Percentiles rank a stretch among this genome's conserved stretches.
phyloP scores from a whole-genome alignment of 768 basidiomycete genomes.

The Boletus fagicola region DNA sequence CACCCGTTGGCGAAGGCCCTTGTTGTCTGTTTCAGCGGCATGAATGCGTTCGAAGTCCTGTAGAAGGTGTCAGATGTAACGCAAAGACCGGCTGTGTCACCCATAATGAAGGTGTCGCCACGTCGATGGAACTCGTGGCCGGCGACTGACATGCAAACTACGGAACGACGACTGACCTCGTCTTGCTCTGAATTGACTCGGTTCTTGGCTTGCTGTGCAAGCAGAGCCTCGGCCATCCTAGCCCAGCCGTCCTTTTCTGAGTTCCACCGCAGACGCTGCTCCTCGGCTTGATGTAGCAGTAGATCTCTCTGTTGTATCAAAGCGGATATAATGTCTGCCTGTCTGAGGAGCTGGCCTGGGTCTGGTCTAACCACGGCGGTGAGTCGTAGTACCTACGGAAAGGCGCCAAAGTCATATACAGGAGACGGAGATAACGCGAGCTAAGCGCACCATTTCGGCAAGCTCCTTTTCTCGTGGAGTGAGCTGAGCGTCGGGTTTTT shows the following conservation, averaged over 20 bases:
- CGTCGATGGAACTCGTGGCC: not conserved
- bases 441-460: conserved; percentile 53
- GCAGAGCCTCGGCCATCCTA: conserved; percentile 64
- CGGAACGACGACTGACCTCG: conserved; percentile 40
- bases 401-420: conserved; percentile 2
- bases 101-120: not conserved
- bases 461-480: conserved; percentile 49
- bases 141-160: not conserved
- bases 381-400: conserved; percentile 46
- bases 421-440: conserved; percentile 8
- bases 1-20: conserved; percentile 59
- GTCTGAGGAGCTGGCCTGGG: conserved; percentile 49
- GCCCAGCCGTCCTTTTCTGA: conserved; percentile 65
- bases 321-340: conserved; percentile 60
- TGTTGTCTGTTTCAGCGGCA: conserved; percentile 59
- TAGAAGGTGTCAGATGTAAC: conserved; percentile 15
- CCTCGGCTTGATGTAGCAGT: conserved; percentile 48
- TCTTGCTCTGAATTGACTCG: conserved; percentile 37
- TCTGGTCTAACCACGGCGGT: conserved; percentile 40
- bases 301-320: conserved; percentile 59
- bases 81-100: not conserved
- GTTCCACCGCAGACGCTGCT: conserved; percentile 60
- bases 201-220: conserved; percentile 46
- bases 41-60: conserved; percentile 59
- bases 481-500: conserved; percentile 24